Evolutionary conservation across 768 basidiomycete species (phyloP).

Genomic region (Termitomyces heimii): DNA sequence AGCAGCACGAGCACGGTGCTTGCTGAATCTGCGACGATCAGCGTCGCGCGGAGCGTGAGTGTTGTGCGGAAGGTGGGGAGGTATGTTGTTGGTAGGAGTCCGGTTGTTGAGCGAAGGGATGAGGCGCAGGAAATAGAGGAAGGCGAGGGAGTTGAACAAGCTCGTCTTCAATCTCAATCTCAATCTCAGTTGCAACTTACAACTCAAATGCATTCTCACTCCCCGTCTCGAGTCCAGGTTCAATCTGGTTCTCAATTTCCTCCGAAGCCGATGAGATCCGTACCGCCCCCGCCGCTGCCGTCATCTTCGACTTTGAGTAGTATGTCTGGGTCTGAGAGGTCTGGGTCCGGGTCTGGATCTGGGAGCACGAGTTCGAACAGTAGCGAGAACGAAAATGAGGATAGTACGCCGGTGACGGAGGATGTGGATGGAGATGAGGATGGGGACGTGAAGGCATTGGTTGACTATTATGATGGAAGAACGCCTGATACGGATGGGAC

Average conservation of each 20-base stretch:
- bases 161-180: neutral
- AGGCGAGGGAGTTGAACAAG: too few relatives aligned
- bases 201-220: neutral
- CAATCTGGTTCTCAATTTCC: neutral
- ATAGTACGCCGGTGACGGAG: neutral
- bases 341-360: neutral
- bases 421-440: neutral
- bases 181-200: neutral
- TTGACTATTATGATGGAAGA: neutral
- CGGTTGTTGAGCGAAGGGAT: slow-evolving; percentile 10
- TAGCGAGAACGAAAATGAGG: neutral
- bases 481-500: neutral
- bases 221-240: neutral
- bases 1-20: slow-evolving; percentile 43
- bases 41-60: slow-evolving; percentile 31
- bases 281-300: slow-evolving; percentile 10
- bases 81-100: slow-evolving; percentile 35
- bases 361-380: slow-evolving; percentile 6
- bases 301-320: slow-evolving; percentile 45
- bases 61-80: slow-evolving; percentile 47
- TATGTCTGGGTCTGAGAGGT: slow-evolving; percentile 27
- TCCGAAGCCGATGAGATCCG: neutral
- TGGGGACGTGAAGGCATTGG: neutral
- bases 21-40: slow-evolving; percentile 30
- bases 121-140: neutral